phyloP scores from a whole-genome alignment of 2,329 filamentous ascomycete genomes.

The Cladophialophora yegresii region DNA sequence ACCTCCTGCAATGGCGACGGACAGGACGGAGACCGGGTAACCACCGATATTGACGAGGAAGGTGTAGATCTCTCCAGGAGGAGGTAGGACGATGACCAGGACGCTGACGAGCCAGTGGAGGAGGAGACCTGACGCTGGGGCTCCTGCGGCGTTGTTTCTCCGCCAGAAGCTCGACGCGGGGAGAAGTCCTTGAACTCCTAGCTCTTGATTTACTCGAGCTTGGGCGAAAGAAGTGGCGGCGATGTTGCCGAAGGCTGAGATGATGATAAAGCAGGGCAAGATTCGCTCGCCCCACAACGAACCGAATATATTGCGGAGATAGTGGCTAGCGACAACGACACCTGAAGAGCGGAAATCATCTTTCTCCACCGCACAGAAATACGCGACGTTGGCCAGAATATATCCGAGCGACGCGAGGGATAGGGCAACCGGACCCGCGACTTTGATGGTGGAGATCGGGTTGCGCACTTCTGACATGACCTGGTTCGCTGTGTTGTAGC shows the following conservation, averaged over 20 bases:
- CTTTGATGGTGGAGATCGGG: constrained; percentile 58
- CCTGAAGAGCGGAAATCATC: constrained; percentile 57
- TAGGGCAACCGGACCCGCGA: constrained; percentile 59
- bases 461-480: constrained; percentile 61
- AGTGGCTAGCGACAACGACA: constrained; percentile 58
- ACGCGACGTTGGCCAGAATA: constrained; percentile 60
- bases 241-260: constrained; percentile 60
- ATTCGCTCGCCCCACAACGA: constrained; percentile 46
- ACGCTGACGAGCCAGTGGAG: constrained; percentile 48
- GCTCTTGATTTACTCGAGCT: constrained; percentile 59
- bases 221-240: constrained; percentile 59
- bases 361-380: constrained; percentile 60
- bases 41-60: constrained; percentile 52
- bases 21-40: constrained; percentile 40
- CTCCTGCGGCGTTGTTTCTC: constrained; percentile 66
- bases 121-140: constrained; percentile 62
- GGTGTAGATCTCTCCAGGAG: constrained; percentile 67
- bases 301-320: constrained; percentile 60
- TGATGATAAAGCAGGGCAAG: constrained; percentile 51
- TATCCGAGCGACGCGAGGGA: constrained; percentile 58
- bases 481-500: constrained; percentile 59
- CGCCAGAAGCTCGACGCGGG: constrained; percentile 68
- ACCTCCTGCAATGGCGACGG: constrained; percentile 47
- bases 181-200: constrained; percentile 68
- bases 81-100: constrained; percentile 65